Percentiles rank a stretch among this genome's conserved stretches.
phyloP scores from a whole-genome alignment of 768 basidiomycete species.

The Mycena metata region DNA sequence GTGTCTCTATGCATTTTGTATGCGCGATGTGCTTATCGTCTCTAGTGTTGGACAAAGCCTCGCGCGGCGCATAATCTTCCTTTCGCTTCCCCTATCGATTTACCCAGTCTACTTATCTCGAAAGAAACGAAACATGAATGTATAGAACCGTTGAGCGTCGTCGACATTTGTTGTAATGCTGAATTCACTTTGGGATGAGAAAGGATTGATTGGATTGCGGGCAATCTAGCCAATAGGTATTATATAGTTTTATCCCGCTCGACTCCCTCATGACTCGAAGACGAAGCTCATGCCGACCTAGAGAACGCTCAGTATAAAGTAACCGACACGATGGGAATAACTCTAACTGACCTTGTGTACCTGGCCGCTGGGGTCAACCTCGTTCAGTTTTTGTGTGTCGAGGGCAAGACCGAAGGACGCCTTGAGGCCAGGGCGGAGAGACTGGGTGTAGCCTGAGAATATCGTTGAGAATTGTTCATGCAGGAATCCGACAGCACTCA shows the following conservation, averaged over 20 bases:
- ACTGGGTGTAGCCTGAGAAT: constrained; percentile 85
- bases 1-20: constrained; percentile 42
- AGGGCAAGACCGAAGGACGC: constrained; percentile 94
- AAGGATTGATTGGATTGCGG: constrained; percentile 24
- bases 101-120: constrained; percentile 18
- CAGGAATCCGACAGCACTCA: constrained; percentile 48
- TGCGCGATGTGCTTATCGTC: constrained; percentile 4
- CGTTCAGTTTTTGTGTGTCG: constrained; percentile 93
- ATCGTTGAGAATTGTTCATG: constrained; percentile 29
- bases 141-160: constrained; percentile 28
- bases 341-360: constrained; percentile 75
- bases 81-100: constrained; percentile 24
- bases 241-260: constrained; percentile 23
- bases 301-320: not conserved
- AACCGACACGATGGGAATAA: not conserved
- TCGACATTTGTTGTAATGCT: not conserved
- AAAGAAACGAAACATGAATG: constrained; percentile 30
- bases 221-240: constrained; percentile 29
- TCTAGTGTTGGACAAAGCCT: constrained; percentile 52
- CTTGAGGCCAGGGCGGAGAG: constrained; percentile 93
- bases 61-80: constrained; percentile 41
- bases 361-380: constrained; percentile 70
- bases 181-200: not conserved
- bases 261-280: constrained; percentile 74
- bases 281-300: constrained; percentile 81